Evolutionary conservation across 495 filamentous ascomycete genomes (phyloP), one percentile per base, ranked within the genome.

Genomic region (Xylaria acuta): DNA sequence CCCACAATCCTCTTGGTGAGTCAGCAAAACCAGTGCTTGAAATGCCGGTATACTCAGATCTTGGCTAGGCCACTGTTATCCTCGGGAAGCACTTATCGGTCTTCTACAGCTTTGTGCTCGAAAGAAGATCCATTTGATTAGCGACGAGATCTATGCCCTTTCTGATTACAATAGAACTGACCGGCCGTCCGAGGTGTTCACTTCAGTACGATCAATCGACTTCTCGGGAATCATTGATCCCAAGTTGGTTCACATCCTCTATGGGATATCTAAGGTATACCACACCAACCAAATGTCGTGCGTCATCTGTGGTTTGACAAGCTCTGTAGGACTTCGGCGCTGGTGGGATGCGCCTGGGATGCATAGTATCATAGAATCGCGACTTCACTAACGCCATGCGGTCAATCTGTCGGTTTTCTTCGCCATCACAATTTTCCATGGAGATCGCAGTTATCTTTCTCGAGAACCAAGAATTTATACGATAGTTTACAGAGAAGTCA

Each of bases 61-160:
- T 16, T 18, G 16, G 27, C 54, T 43, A 77, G 80, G 80, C 32
- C 75, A 75, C 58, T 91, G 88, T 77, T 91, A 90, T 71, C 75
- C 87, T 0, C 79, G 75, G 20, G 80, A 87, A 18, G 81, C 82
- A 0, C 71, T 91, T 0, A 72, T 82, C 12, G 80, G 72, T 22
- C 76, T 88, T 36, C 82, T 90, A 81, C 76, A 75, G 11, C 73
- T 91, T 6, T 92, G 90, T 66, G 79, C 86, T 30, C 82, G 85
- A 40, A 82, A 89, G 70, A 75, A 81, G 22, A 79, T 92, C 1
- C 89, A 92, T 69, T 73, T 92, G 3, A 83, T 92, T 63, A 86
- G 85, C 54, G 90, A 92, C 65, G 90, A 92, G 74, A 86, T 92
- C 16, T 91, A 91, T 74, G 90, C 87, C 0, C 75, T 90, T 22